phyloP scores from a whole-genome alignment of 2,329 filamentous ascomycete genomes.

The Teratosphaeria pseudoeucalypti region DNA sequence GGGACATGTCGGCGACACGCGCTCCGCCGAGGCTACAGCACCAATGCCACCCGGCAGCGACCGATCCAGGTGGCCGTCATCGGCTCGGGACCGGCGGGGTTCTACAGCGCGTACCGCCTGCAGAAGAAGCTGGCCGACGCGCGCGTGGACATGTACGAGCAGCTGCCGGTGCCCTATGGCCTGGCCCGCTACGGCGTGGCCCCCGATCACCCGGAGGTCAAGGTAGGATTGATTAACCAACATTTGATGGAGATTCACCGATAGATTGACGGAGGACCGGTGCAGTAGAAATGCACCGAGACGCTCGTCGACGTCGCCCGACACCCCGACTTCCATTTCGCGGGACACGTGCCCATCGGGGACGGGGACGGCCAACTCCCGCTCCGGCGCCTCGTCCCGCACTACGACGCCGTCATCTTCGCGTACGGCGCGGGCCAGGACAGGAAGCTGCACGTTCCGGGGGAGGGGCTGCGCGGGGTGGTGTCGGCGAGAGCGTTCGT shows the following conservation, averaged over 20 bases:
- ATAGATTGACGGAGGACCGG: slow-evolving; percentile 9
- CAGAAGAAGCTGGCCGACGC: slow-evolving; percentile 64
- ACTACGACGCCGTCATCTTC: slow-evolving; percentile 89
- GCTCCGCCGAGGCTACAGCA: neutral
- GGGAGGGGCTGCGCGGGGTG: slow-evolving; percentile 67
- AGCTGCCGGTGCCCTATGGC: slow-evolving; percentile 83
- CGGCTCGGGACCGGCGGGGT: slow-evolving; percentile 72
- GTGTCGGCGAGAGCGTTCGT: slow-evolving; percentile 89
- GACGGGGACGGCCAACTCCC: slow-evolving; percentile 44
- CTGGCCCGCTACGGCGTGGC: slow-evolving; percentile 90
- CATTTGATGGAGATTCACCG: neutral
- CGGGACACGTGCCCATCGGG: slow-evolving; percentile 81
- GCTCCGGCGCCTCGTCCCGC: slow-evolving; percentile 56
- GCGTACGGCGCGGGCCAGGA: slow-evolving; percentile 87
- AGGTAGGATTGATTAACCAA: slow-evolving; percentile 44
- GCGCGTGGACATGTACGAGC: slow-evolving; percentile 90
- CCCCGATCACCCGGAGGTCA: slow-evolving; percentile 97
- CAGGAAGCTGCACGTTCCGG: slow-evolving; percentile 64
- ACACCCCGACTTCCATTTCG: slow-evolving; percentile 74
- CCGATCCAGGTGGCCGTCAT: slow-evolving; percentile 79
- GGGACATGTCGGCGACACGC: neutral
- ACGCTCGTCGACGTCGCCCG: slow-evolving; percentile 83
- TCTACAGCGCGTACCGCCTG: slow-evolving; percentile 83
- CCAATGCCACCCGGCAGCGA: slow-evolving; percentile 56
- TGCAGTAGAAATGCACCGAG: slow-evolving; percentile 74